Percentiles rank a stretch among this genome's conserved stretches.
Evolutionary conservation across 345 rosid species (phyloP).

Genomic region (Acer saccharum): DNA sequence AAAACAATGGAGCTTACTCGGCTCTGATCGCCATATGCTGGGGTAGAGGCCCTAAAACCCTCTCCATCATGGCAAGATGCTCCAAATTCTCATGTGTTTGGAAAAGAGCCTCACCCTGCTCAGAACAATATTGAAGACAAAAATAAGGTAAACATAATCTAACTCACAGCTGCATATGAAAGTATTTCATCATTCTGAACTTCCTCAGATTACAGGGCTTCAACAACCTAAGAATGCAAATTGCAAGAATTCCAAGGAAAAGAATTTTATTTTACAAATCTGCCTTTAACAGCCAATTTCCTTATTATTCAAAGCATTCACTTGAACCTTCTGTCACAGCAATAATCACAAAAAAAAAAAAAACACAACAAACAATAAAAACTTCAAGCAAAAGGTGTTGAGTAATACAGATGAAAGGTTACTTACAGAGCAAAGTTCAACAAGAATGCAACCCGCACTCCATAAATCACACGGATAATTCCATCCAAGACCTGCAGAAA

Average conservation of each 20-base stretch:
- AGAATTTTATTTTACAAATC: neutral
- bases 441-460: constrained; percentile 84
- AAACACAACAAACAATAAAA: neutral
- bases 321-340: neutral
- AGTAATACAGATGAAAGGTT: neutral
- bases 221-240: neutral
- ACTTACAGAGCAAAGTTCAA: constrained; percentile 81
- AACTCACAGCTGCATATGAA: neutral
- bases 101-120: constrained; percentile 81
- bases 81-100: constrained; percentile 86
- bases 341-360: neutral
- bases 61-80: constrained; percentile 92
- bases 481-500: constrained; percentile 72
- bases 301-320: neutral
- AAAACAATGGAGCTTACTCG: constrained; percentile 51
- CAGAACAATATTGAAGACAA: constrained; percentile 2
- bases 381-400: neutral
- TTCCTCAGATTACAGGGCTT: neutral
- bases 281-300: neutral
- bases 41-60: constrained; percentile 75
- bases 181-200: constrained; percentile 3
- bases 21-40: constrained; percentile 69
- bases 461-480: constrained; percentile 82
- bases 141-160: neutral
- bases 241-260: neutral